Base-by-base conservation (phyloP, 2,329 filamentous ascomycete genomes). In the Cordyceps tenuipes region DNA sequence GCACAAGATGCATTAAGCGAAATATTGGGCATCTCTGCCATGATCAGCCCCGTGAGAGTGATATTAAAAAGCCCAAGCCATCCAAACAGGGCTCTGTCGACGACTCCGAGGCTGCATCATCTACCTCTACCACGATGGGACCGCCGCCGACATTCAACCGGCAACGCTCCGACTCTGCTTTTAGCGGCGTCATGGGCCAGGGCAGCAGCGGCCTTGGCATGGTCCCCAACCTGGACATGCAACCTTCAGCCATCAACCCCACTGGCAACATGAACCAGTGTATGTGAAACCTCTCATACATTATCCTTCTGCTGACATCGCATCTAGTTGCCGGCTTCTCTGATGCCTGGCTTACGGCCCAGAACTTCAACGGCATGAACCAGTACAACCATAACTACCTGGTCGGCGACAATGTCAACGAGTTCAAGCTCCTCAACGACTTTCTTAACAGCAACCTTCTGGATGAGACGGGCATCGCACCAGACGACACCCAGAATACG, bases 21-120 rank as follows among this genome's bases (percentile, higher is more conserved):
- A 96, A 96, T 77, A 99, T 99, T 74, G 94, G 93, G 69, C 94
- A 99, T 76, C 82, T 99, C 66, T 99, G 94, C 76, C 94, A 97
- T 78, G 94, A 99, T 76, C 94, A 97, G 76, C 93, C 92, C 66
- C 87, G 93, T 74, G 93, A 99, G 70, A 80, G 86, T 66, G 84
- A 86, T 63, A 75, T 87, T 62, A 96, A 94, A 76, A 93, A 92
- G 75, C 76, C 82, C 67, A 96, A 93, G 77, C 82, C 78, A 71
- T 79, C 84, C 79, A 64, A 81, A 78, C 76, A 77, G 48, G 79
- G 80, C 60, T 85, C 88, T 67, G 85, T 88, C 70, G 81, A 84
- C 65, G 82, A 83, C 58, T 73, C 75, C 64, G 77, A 79, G 67
- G 68, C 79, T 50, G 71, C 71, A 62, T 81, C 84, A 59, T 73